Conservation (phyloP, 345 rosid genomes). For the Heritiera littoralis region DNA sequence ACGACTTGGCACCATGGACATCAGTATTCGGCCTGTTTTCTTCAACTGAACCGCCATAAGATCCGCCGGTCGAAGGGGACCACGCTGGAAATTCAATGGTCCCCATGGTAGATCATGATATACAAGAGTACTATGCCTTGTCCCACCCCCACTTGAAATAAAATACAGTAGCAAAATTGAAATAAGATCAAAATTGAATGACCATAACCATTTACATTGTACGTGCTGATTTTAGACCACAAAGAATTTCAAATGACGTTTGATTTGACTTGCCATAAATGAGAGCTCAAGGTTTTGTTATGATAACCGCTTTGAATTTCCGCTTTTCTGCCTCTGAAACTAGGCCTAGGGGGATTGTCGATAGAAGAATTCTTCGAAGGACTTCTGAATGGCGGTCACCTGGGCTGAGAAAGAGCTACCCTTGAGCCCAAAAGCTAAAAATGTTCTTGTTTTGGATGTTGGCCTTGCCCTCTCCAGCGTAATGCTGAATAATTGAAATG, state of each 20-base stretch:
- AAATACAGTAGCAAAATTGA: neutral
- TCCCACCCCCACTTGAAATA: neutral
- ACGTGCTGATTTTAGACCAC: conserved; percentile 11
- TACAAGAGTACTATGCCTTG: neutral
- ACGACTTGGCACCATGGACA: too few relatives aligned
- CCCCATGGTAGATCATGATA: neutral
- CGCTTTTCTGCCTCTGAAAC: neutral
- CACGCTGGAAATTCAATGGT: conserved; percentile 3
- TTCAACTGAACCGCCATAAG: neutral
- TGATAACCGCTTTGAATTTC: neutral
- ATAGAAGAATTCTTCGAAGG: too few relatives aligned
- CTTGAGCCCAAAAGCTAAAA: neutral
- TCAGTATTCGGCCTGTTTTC: neutral
- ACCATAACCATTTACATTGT: neutral
- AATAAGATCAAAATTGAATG: neutral
- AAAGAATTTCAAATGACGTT: neutral
- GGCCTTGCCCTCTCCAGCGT: too few relatives aligned
- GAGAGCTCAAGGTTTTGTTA: neutral
- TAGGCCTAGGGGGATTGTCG: too few relatives aligned
- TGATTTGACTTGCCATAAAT: neutral
- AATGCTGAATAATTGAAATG: too few relatives aligned
- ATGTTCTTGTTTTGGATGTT: neutral
- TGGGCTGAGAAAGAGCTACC: neutral
- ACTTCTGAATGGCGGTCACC: neutral
- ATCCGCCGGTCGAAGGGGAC: neutral